A percentile compares a stretch with the other conserved stretches of the same genome.
Conservation (phyloP, 306 rosid species). For the Cucumis sativus region Cucumber_9930_V3 NC_026657.2:27179501-27180000, state of each 20-base stretch:
- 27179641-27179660: not conserved
- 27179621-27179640: not conserved
- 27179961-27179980: not conserved
- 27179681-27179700: not conserved
- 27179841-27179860: slow-evolving; percentile 99
- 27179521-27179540: not conserved
- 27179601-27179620: not conserved
- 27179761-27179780: slow-evolving; percentile 99
- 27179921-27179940: not conserved
- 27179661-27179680: not conserved
- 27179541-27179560: too few species aligned
- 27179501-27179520: not conserved
- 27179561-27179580: not conserved
- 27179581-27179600: not conserved
- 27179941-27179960: not conserved
- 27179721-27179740: not conserved
- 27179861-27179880: slow-evolving; percentile 72
- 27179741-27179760: not conserved
- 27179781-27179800: slow-evolving; percentile 99
- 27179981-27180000: not conserved
- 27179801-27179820: slow-evolving; percentile 97
- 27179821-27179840: slow-evolving; percentile 93
- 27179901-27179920: not conserved
- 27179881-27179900: not conserved
- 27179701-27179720: not conserved